A percentile compares a stretch with the other conserved stretches of the same genome.
Conservation (phyloP, 768 basidiomycete genomes). For the Mycena leptocephala region DNA sequence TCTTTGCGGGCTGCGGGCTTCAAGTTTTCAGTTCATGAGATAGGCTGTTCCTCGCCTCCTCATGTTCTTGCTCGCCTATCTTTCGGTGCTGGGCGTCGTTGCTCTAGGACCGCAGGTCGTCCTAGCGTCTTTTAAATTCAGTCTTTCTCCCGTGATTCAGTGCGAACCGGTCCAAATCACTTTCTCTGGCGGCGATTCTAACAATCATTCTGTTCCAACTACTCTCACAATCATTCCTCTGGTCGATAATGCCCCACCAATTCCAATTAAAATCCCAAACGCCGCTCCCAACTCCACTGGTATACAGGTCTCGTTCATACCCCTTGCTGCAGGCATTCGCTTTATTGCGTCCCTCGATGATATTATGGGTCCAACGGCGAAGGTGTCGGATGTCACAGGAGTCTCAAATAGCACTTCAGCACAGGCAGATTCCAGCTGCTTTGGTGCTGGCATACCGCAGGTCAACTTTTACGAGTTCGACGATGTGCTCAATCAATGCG, state of each 20-base stretch:
- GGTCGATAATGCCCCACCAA: constrained; percentile 57
- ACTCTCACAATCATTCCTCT: constrained; percentile 70
- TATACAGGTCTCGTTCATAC: constrained; percentile 66
- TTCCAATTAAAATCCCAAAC: constrained; percentile 63
- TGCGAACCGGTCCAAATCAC: constrained; percentile 66
- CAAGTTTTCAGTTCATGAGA: constrained; percentile 37
- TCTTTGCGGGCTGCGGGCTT: constrained; percentile 36
- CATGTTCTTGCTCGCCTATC: constrained; percentile 46
- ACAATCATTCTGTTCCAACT: constrained; percentile 54
- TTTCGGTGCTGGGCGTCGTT: constrained; percentile 50
- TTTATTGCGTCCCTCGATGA: constrained; percentile 74
- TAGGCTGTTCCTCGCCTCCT: constrained; percentile 40
- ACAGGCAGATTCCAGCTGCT: neutral
- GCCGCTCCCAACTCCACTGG: constrained; percentile 56
- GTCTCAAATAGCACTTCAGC: constrained; percentile 61
- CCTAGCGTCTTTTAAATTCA: constrained; percentile 53
- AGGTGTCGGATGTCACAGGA: constrained; percentile 64
- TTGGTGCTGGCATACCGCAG: constrained; percentile 20
- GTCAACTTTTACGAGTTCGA: constrained; percentile 51
- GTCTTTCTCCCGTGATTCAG: constrained; percentile 64
- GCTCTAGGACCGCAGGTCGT: constrained; percentile 60
- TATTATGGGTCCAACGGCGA: constrained; percentile 55
- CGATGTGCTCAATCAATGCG: constrained; percentile 62
- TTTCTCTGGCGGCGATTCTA: constrained; percentile 59
- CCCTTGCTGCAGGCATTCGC: constrained; percentile 62